phyloP scores from a whole-genome alignment of 2,329 filamentous ascomycete species.

The Botrytis deweyae region DNA sequence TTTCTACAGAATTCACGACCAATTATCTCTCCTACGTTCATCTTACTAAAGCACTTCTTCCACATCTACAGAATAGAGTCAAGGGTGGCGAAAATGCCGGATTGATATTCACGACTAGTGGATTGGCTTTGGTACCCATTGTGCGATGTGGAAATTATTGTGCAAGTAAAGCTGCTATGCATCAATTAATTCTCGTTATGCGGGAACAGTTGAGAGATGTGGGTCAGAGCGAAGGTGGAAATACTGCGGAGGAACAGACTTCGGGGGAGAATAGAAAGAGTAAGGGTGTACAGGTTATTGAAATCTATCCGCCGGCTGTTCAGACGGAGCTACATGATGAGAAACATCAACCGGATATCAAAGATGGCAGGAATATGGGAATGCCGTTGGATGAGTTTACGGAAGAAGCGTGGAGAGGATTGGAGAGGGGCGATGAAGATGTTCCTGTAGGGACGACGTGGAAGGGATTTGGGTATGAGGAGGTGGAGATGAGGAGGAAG shows the following conservation, averaged over 20 bases:
- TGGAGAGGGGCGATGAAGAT: conserved; percentile 27
- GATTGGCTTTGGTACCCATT: conserved; percentile 28
- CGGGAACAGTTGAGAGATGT: conserved; percentile 44
- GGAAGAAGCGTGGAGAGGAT: conserved; percentile 38
- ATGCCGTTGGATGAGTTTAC: conserved; percentile 50
- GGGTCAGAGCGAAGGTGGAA: conserved; percentile 21
- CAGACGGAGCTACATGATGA: conserved; percentile 48
- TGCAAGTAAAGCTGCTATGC: conserved; percentile 48
- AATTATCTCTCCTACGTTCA: conserved; percentile 47
- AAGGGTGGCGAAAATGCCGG: conserved; percentile 11
- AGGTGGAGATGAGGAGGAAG: conserved; percentile 5
- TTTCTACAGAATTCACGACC: conserved; percentile 43
- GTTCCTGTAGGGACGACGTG: conserved; percentile 28
- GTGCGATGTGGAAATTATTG: conserved; percentile 40
- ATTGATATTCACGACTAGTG: conserved; percentile 31
- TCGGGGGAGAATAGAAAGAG: conserved; percentile 25
- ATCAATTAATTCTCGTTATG: conserved; percentile 45
- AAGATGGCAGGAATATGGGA: conserved; percentile 46
- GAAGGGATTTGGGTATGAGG: conserved; percentile 6
- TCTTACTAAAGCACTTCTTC: conserved; percentile 41
- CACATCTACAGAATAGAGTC: conserved; percentile 34
- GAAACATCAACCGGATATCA: conserved; percentile 44
- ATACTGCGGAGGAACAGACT: no score
- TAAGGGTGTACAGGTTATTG: conserved; percentile 42
- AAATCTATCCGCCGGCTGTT: conserved; percentile 43